Evolutionary conservation across 805 yeast genomes (phyloP).

Genomic region (Nakazawaea wickerhamii): DNA sequence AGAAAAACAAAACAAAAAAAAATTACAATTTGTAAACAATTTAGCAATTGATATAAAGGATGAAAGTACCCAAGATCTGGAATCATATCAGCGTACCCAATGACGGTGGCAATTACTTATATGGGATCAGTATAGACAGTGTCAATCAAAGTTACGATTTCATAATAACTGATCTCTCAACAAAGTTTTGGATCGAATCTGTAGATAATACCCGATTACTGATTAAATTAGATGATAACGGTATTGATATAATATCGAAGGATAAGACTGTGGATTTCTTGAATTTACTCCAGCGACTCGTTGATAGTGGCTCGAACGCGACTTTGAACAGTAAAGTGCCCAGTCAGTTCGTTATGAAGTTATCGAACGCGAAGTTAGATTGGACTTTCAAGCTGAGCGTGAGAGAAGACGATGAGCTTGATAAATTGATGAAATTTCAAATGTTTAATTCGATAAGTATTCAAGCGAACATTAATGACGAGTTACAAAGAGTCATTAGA

Average conservation of each 20-base stretch:
- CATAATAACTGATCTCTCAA: conserved; percentile 1
- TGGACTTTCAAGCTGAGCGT: conserved; percentile 2
- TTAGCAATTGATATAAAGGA: background rate
- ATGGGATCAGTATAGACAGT: background rate
- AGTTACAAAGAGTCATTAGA: background rate
- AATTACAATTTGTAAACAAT: background rate
- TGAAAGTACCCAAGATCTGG: conserved; percentile 4
- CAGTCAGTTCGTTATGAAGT: background rate
- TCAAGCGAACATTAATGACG: background rate
- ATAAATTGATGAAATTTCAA: conserved; percentile 2
- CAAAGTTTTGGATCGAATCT: conserved; percentile 4
- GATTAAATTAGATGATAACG: background rate
- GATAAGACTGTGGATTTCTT: conserved; percentile 1
- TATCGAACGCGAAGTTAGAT: background rate
- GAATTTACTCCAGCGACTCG: background rate
- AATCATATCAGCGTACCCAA: background rate
- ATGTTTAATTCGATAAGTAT: conserved; percentile 1
- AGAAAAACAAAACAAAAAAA: background rate
- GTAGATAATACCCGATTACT: background rate
- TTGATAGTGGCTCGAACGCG: background rate
- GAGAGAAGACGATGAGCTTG: background rate
- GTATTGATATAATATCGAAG: background rate
- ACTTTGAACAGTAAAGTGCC: background rate
- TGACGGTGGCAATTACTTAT: background rate
- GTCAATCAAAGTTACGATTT: background rate